Evolutionary conservation across 2,329 filamentous ascomycete species (phyloP).

Genomic region (Rutstroemia sp.): DNA sequence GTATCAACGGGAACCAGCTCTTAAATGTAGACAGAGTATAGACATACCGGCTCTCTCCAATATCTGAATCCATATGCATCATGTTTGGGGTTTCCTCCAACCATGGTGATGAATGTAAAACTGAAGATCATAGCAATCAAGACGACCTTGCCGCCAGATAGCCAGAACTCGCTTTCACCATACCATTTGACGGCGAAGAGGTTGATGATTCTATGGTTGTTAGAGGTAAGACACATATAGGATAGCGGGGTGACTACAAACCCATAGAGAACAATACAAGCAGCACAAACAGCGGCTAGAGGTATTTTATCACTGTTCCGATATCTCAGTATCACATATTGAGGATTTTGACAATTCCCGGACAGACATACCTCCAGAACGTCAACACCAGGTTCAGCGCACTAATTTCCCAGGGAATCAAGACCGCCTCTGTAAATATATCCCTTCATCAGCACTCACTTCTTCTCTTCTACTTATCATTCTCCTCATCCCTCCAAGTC

Average conservation of each 20-base stretch:
- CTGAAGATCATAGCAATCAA: slow-evolving; percentile 40
- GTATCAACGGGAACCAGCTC: background rate
- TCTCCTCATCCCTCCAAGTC: background rate
- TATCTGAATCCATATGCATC: slow-evolving; percentile 65
- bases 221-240: background rate
- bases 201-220: slow-evolving; percentile 44
- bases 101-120: slow-evolving; percentile 67
- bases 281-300: slow-evolving; percentile 32
- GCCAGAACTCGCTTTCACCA: slow-evolving; percentile 67
- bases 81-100: slow-evolving; percentile 65
- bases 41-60: slow-evolving; percentile 44
- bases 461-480: background rate
- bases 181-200: slow-evolving; percentile 58
- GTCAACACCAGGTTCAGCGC: slow-evolving; percentile 35
- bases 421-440: slow-evolving; percentile 12
- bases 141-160: slow-evolving; percentile 33
- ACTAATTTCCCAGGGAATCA: slow-evolving; percentile 32
- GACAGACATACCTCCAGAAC: slow-evolving; percentile 34
- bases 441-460: background rate
- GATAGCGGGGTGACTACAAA: slow-evolving; percentile 30
- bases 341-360: background rate
- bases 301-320: slow-evolving; percentile 27
- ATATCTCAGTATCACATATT: background rate
- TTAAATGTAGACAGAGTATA: background rate
- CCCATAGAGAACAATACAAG: slow-evolving; percentile 37